These are phyloP conservation scores for Coemansia pectinata DNA, from an alignment of 192 early-diverging fungal genomes.

Conservation along the genomic window DNA sequence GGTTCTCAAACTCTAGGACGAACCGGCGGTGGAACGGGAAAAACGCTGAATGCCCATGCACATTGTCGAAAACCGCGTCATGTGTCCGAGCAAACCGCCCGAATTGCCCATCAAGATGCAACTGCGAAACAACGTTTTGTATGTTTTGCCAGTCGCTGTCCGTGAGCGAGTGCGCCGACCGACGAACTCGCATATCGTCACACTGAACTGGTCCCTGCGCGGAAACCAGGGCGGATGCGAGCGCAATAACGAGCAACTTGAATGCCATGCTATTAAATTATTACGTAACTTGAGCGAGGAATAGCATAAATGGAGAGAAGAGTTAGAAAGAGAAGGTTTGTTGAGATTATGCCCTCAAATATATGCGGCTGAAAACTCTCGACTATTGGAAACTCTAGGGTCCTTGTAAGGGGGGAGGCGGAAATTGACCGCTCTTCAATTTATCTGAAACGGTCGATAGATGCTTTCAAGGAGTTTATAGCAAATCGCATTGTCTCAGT, in stretches of 20 bases:
- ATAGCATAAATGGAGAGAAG: background rate
- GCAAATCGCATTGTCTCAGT: background rate
- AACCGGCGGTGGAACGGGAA: conserved; percentile 57
- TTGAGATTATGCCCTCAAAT: background rate
- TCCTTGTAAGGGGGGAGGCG: no score
- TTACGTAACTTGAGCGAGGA: background rate
- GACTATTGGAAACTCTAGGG: background rate
- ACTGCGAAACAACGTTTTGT: conserved; percentile 18
- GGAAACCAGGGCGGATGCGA: conserved; percentile 5
- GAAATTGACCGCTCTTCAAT: background rate
- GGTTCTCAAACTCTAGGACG: conserved; percentile 51
- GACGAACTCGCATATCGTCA: conserved; percentile 21
- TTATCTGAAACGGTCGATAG: background rate
- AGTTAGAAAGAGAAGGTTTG: background rate
- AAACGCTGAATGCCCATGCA: conserved; percentile 49
- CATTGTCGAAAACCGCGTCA: conserved; percentile 32
- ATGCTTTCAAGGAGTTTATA: background rate
- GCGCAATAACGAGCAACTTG: background rate
- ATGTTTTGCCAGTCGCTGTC: conserved; percentile 41
- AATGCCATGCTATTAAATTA: background rate
- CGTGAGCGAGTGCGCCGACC: conserved; percentile 43
- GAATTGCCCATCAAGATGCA: conserved; percentile 36
- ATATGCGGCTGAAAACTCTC: background rate
- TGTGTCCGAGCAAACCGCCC: conserved; percentile 44
- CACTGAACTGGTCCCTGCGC: conserved; percentile 26